phyloP scores from a whole-genome alignment of 1,284 basidiomycete species.

The Schizophyllum amplum region DNA sequence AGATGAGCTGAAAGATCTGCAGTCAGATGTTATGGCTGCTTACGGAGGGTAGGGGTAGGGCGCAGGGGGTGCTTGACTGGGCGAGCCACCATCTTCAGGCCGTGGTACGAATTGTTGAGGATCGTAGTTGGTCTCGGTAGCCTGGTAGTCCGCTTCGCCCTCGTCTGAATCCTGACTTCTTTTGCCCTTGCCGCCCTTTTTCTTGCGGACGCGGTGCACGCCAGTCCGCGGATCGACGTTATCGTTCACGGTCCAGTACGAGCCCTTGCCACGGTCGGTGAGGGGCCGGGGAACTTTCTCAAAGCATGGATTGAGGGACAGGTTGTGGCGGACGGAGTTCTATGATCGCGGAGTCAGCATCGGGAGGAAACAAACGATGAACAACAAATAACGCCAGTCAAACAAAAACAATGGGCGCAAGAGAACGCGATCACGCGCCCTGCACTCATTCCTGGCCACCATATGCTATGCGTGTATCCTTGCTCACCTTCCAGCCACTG shows the following conservation, averaged over 20 bases:
- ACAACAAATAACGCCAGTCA: constrained; percentile 44
- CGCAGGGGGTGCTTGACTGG: constrained; percentile 45
- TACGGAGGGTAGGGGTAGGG: constrained; percentile 51
- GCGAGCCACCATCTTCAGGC: constrained; percentile 31
- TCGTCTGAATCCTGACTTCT: constrained; percentile 36
- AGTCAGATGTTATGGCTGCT: constrained; percentile 3
- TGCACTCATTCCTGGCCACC: neutral
- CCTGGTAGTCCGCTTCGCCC: constrained; percentile 46
- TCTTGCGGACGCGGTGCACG: constrained; percentile 76
- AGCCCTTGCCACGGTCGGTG: constrained; percentile 81
- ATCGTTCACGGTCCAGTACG: constrained; percentile 84
- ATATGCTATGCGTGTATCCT: neutral
- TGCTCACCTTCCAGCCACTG: constrained; percentile 76
- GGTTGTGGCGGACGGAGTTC: constrained; percentile 93
- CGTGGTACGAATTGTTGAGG: constrained; percentile 32
- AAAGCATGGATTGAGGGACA: constrained; percentile 90
- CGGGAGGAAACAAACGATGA: constrained; percentile 30
- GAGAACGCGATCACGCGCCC: neutral
- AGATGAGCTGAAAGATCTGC: constrained; percentile 5
- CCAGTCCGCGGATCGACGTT: constrained; percentile 80
- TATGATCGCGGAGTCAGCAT: constrained; percentile 27
- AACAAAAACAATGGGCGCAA: constrained; percentile 32
- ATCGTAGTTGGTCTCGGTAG: constrained; percentile 26
- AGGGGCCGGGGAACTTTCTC: constrained; percentile 85
- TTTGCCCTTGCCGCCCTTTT: constrained; percentile 41